These are phyloP conservation scores for Calonectria hongkongensis DNA, from an alignment of 2,329 filamentous ascomycete genomes.

Conservation along the genomic window DNA sequence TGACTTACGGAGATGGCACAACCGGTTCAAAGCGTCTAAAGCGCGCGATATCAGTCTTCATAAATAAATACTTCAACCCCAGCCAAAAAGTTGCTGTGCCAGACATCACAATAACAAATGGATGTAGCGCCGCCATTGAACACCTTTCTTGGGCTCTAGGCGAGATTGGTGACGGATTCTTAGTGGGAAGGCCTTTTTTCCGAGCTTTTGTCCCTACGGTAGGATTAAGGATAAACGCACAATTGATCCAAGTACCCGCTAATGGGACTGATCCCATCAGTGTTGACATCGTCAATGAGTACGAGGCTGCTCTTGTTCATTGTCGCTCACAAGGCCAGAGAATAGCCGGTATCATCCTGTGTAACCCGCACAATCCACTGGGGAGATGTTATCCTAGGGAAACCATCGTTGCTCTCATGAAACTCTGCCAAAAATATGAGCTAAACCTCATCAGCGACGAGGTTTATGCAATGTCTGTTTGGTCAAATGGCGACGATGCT, in stretches of 20 bases:
- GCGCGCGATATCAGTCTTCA: background rate
- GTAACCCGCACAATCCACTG: slow-evolving; percentile 7
- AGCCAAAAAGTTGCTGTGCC: background rate
- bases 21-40: slow-evolving; percentile 2
- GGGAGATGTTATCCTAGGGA: slow-evolving; percentile 3
- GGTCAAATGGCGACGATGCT: background rate
- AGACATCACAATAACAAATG: slow-evolving; percentile 11
- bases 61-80: background rate
- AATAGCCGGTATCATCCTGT: background rate
- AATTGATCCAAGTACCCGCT: background rate
- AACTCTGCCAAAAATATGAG: background rate
- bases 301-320: background rate
- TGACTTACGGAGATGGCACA: slow-evolving; percentile 2
- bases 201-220: slow-evolving; percentile 3
- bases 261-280: background rate
- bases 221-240: background rate
- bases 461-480: slow-evolving; percentile 8
- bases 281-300: background rate
- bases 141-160: background rate
- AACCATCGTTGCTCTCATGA: background rate
- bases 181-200: background rate
- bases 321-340: background rate
- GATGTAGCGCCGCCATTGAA: background rate
- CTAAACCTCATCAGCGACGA: background rate
- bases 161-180: background rate